Conservation (phyloP, 192 early-diverging fungal genomes). For the Entomortierella chlamydospora region DNA sequence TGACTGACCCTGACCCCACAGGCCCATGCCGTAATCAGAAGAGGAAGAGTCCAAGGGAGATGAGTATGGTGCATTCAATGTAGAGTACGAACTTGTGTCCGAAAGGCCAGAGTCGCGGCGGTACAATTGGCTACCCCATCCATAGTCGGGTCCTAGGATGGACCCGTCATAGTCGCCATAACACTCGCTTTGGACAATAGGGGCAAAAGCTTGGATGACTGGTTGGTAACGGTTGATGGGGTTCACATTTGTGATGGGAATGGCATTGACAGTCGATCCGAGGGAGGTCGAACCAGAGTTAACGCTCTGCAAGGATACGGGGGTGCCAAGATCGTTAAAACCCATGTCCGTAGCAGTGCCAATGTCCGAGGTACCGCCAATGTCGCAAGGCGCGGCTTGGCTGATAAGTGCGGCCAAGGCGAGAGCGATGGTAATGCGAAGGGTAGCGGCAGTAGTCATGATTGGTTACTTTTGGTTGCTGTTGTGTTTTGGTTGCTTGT, state of each 20-base stretch:
- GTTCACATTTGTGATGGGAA: slow-evolving; percentile 32
- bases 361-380: too few species aligned
- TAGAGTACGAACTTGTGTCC: too few species aligned
- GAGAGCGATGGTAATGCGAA: slow-evolving; percentile 28
- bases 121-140: too few species aligned
- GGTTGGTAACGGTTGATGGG: slow-evolving; percentile 49
- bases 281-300: slow-evolving; percentile 23
- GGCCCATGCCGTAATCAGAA: neutral
- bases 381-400: slow-evolving; percentile 17
- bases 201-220: slow-evolving; percentile 32
- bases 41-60: too few species aligned
- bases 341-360: too few species aligned
- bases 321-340: neutral
- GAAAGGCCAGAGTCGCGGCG: neutral
- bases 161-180: neutral
- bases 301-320: slow-evolving; percentile 14
- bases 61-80: too few species aligned
- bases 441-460: slow-evolving; percentile 14
- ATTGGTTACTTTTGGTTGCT: neutral
- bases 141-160: too few species aligned
- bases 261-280: slow-evolving; percentile 13
- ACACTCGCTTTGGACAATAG: slow-evolving; percentile 33
- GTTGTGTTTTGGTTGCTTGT: too few species aligned
- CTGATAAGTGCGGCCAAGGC: slow-evolving; percentile 17
- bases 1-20: neutral